A percentile compares a stretch with the other conserved stretches of the same genome.
phyloP scores from a whole-genome alignment of 257 asterid genomes.

The Jasminum sambac region DNA sequence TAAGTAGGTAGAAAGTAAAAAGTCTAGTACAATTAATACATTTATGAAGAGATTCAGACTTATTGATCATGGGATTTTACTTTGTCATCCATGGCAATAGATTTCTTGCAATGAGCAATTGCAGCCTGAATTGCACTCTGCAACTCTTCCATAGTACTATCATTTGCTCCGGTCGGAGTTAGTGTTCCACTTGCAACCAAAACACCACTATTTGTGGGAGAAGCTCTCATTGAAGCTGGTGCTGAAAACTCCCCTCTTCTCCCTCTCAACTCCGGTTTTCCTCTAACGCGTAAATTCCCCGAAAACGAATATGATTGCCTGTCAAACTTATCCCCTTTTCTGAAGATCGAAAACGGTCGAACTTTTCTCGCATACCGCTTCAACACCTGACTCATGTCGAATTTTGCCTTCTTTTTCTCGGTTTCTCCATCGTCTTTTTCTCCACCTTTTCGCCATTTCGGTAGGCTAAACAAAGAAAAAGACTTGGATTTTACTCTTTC shows the following conservation, averaged over 20 bases:
- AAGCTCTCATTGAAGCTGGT: conserved; percentile 72
- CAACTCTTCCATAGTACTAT: conserved; percentile 73
- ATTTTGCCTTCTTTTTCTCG: conserved; percentile 47
- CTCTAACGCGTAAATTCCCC: conserved; percentile 55
- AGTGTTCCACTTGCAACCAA: conserved; percentile 48
- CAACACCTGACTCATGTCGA: conserved; percentile 47
- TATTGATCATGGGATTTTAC: conserved; percentile 34
- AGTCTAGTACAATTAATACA: not conserved
- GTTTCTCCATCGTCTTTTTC: conserved; percentile 35
- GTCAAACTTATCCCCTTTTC: conserved; percentile 31
- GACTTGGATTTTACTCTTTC: conserved; percentile 55
- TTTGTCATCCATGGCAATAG: conserved; percentile 51
- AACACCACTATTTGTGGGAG: conserved; percentile 85
- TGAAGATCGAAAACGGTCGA: conserved; percentile 49
- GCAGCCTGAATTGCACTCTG: conserved; percentile 93
- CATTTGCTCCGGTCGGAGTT: conserved; percentile 32
- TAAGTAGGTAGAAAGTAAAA: not conserved
- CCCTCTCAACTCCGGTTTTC: conserved; percentile 42
- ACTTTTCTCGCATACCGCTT: conserved; percentile 67
- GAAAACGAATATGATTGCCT: conserved; percentile 56
- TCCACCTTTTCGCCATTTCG: conserved; percentile 46
- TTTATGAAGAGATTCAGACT: not conserved
- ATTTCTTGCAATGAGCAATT: conserved; percentile 87
- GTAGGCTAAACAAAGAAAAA: conserved; percentile 51
- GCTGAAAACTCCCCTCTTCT: conserved; percentile 66